Base-by-base conservation (phyloP, 331 rosid species). In the Phaseolus coccineus region DNA sequence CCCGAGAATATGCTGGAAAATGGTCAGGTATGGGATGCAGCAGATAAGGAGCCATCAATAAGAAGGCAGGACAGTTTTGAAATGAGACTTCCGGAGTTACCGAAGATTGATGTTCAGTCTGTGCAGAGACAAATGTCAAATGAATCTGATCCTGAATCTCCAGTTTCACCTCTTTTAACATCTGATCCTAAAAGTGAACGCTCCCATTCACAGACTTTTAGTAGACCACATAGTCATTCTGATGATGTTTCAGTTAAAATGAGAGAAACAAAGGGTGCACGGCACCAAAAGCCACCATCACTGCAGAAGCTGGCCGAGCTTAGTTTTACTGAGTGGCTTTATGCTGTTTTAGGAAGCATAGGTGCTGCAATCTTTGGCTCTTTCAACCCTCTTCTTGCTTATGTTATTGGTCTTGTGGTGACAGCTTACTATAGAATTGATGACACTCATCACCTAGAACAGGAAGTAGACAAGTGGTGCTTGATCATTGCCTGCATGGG, bases 281-380 rank as follows among this genome's bases (percentile, higher is more conserved):
- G 64, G 74, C 82, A 87, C 81, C 89, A 79, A 74, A 81, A 88
- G 81, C 88, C 88, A 42, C 99, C 99, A 40, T 90, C 98, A 33
- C 71, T 96, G 77, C 90, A 96, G 98, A 96, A 97, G 80, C 93
- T 96, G 59, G 99, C 93, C 35, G 89, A 91, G 84, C 98, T 96
- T 82, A 93, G 98, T 87, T 82, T 93, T 87, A 91, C 99, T 4
- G 99, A 96, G 87, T 96, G 98, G 98, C 96, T 96, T 79, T 96
- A 96, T 88, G 99, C 99, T 40, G 93, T 93, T 52, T 81, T 96
- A 83, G 99, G 99, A 87, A 93, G 99, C 88, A 85, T 87, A 75
- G 99, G 99, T 69, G 99, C 99, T 73, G 98, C 97, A 50, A 91
- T 96, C 82, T 96, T 96, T 86, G 99, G 99, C 71, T 90, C 99